Evolutionary conservation across 495 filamentous ascomycete genomes (phyloP).

Genomic region (Neurospora sp.): DNA sequence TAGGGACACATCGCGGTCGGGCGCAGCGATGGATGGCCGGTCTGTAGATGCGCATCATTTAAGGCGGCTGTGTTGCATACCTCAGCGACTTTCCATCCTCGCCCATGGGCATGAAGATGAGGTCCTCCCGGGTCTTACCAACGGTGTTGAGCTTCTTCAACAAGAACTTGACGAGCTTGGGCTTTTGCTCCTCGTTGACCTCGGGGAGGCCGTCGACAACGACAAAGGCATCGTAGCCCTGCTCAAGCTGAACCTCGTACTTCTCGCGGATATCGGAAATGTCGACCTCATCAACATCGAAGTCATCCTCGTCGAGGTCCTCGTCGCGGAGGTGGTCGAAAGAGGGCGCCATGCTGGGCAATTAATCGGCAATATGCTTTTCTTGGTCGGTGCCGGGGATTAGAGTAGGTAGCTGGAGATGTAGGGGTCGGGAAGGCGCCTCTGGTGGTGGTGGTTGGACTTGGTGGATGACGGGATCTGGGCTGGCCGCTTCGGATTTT

Average conservation of each 20-base stretch:
- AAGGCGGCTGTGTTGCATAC: constrained; percentile 32
- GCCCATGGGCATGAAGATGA: constrained; percentile 84
- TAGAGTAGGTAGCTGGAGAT: background rate
- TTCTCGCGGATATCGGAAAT: constrained; percentile 87
- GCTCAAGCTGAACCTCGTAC: constrained; percentile 89
- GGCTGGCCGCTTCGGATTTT: background rate
- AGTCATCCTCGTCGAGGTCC: constrained; percentile 78
- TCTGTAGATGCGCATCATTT: background rate
- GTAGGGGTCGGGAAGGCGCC: constrained; percentile 5
- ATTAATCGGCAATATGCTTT: background rate
- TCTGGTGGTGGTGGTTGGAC: constrained; percentile 10
- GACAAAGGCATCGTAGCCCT: constrained; percentile 90
- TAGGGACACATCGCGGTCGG: background rate
- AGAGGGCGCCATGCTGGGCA: constrained; percentile 48
- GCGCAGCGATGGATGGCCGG: background rate
- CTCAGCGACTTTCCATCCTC: constrained; percentile 73
- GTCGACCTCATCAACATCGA: constrained; percentile 88
- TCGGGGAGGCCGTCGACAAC: constrained; percentile 87
- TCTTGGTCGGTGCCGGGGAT: background rate
- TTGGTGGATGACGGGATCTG: background rate
- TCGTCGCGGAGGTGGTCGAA: constrained; percentile 50
- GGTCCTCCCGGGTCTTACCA: constrained; percentile 75
- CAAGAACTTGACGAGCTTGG: constrained; percentile 90
- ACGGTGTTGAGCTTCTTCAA: constrained; percentile 79
- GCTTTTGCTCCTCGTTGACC: constrained; percentile 72